Evolutionary conservation across 148 eudicot species (phyloP).

Genomic region (Silene conica): DNA sequence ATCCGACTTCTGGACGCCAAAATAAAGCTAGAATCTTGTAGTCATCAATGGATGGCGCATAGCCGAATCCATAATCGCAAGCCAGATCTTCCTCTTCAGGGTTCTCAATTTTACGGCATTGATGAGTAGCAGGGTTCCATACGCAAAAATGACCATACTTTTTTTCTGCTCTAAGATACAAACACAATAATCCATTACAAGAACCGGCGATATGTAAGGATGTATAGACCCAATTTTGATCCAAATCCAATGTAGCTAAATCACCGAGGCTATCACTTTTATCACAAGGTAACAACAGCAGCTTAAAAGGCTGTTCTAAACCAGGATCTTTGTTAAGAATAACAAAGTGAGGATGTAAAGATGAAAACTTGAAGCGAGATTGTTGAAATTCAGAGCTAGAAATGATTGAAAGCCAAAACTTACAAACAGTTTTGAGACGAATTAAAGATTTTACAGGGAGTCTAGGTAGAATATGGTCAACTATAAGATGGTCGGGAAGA

Average conservation of each 20-base stretch:
- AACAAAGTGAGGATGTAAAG: conserved; percentile 3
- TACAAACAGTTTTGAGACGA: conserved; percentile 24
- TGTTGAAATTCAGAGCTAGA: conserved; percentile 9
- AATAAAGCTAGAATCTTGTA: conserved; percentile 16
- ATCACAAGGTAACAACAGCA: conserved; percentile 2
- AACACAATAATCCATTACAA: conserved; percentile 8
- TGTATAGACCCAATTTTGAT: background rate
- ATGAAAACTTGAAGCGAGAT: conserved; percentile 12
- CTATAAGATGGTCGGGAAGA: conserved; percentile 11
- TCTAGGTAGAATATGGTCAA: conserved; percentile 18
- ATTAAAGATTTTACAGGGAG: conserved; percentile 18
- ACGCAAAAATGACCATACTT: background rate
- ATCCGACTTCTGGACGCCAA: background rate
- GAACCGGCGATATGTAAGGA: background rate
- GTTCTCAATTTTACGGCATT: background rate
- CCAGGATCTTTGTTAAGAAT: conserved; percentile 7
- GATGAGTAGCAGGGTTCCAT: conserved; percentile 1
- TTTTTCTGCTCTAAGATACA: background rate
- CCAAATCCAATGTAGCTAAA: background rate
- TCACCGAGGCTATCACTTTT: background rate
- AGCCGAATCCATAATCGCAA: conserved; percentile 21
- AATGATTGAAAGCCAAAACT: conserved; percentile 16
- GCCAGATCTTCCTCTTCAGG: background rate
- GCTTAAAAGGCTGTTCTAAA: background rate
- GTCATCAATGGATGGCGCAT: conserved; percentile 18